Conservation (phyloP, 1,284 basidiomycete species). For the Ustilago esculenta region DNA sequence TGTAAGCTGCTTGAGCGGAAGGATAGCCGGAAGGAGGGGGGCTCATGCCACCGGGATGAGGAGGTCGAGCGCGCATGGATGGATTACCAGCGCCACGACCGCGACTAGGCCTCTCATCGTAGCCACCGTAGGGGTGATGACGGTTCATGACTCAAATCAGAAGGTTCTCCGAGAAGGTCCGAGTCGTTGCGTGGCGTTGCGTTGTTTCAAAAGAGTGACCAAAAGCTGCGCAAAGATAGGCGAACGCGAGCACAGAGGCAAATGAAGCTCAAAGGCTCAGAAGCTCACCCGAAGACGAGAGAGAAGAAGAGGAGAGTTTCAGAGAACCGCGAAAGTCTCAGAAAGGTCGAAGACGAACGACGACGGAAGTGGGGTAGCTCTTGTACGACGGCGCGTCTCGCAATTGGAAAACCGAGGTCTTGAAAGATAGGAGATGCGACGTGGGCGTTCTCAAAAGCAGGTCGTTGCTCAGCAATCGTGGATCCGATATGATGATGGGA, state of each 20-base stretch:
- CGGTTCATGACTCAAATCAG: slow-evolving; percentile 74
- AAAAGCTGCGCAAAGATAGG: slow-evolving; percentile 1
- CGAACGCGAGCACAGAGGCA: slow-evolving; percentile 18
- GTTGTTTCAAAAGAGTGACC: slow-evolving; percentile 1
- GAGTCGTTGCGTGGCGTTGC: slow-evolving; percentile 9
- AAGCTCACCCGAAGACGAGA: slow-evolving; percentile 22
- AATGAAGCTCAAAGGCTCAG: slow-evolving; percentile 33
- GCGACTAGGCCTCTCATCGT: slow-evolving; percentile 71
- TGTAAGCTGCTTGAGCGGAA: slow-evolving; percentile 28
- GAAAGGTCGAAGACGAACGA: slow-evolving; percentile 6
- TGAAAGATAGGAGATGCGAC: slow-evolving; percentile 5
- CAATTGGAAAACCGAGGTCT: slow-evolving; percentile 5
- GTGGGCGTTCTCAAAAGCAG: slow-evolving; percentile 21
- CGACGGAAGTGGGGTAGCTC: neutral
- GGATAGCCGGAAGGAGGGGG: slow-evolving; percentile 25
- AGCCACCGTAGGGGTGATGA: slow-evolving; percentile 83
- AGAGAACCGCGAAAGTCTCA: slow-evolving; percentile 22
- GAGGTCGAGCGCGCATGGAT: slow-evolving; percentile 22
- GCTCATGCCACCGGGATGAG: slow-evolving; percentile 30
- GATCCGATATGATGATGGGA: neutral
- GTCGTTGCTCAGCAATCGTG: slow-evolving; percentile 16
- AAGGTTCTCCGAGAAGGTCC: neutral
- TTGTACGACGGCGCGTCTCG: slow-evolving; percentile 1
- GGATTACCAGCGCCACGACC: slow-evolving; percentile 42
- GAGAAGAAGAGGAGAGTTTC: slow-evolving; percentile 7